These are phyloP conservation scores for Cubamyces lactineus DNA, from an alignment of 768 basidiomycete genomes.

Conservation along the genomic window DNA sequence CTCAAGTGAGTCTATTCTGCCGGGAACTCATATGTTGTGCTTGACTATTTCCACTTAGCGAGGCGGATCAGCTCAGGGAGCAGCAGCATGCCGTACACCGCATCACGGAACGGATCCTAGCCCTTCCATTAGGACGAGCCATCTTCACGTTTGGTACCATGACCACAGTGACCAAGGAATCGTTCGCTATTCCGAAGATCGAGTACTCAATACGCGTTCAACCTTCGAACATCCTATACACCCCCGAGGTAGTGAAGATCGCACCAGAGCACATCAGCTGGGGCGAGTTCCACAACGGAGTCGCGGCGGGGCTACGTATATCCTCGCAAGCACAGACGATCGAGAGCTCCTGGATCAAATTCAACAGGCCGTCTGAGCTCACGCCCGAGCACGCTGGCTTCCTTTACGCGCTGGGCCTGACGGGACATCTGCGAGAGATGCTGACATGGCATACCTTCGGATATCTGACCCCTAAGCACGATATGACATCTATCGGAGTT, in stretches of 20 bases:
- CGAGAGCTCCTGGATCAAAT: slow-evolving; percentile 94
- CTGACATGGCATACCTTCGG: slow-evolving; percentile 94
- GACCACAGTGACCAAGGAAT: slow-evolving; percentile 73
- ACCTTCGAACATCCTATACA: slow-evolving; percentile 66
- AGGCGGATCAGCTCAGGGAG: slow-evolving; percentile 85
- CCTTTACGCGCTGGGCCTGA: slow-evolving; percentile 88
- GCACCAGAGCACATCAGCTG: slow-evolving; percentile 73
- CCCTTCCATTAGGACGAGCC: slow-evolving; percentile 86
- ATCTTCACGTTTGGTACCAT: slow-evolving; percentile 90
- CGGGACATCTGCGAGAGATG: slow-evolving; percentile 88
- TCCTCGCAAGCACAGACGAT: slow-evolving; percentile 73
- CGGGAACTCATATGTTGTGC: neutral
- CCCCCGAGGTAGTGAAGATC: slow-evolving; percentile 75
- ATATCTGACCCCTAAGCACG: slow-evolving; percentile 95
- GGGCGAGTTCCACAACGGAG: slow-evolving; percentile 99
- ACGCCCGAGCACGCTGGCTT: slow-evolving; percentile 97
- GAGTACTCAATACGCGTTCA: slow-evolving; percentile 77
- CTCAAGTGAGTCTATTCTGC: slow-evolving; percentile 53
- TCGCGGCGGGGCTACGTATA: slow-evolving; percentile 87
- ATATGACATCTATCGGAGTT: slow-evolving; percentile 91
- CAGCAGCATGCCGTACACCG: slow-evolving; percentile 81
- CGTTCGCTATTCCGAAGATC: slow-evolving; percentile 77
- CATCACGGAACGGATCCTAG: slow-evolving; percentile 86
- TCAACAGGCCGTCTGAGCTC: slow-evolving; percentile 90
- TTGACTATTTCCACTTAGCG: slow-evolving; percentile 47